Evolutionary conservation across 2,329 filamentous ascomycete species (phyloP), one percentile per base, ranked within the genome.

Genomic region (Beauveria australis): DNA sequence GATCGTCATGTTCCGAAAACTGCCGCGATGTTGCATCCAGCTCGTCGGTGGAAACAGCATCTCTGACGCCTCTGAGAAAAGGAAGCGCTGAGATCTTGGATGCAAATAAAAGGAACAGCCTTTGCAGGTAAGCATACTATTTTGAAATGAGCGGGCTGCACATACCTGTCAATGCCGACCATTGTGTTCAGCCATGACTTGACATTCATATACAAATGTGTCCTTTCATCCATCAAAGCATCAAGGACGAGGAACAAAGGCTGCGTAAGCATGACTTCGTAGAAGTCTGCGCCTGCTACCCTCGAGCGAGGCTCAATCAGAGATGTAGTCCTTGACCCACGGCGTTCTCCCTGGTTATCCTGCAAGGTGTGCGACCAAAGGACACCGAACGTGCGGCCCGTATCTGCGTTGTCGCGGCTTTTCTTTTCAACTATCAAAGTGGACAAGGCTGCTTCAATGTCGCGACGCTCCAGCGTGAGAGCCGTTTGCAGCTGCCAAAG

Each of bases 181-280:
- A 86, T 79, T 60, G 72, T 86, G 66, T 89, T 88, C 3, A 97
- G 78, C 92, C 93, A 97, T 53, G 83, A 86, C 67, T 88, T 88
- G 44, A 91, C 85, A 28, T 89, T 88, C 73, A 91, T 88, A 63
- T 88, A 91, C 16, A 89, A 76, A 66, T 92, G 89, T 2, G 86
- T 88, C 22, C 83, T 81, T 62, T 91, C 86, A 62, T 92, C 87
- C 19, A 83, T 75, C 1, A 97, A 77, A 1, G 87, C 82, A 72
- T 97, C 93, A 28, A 97, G 78, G 64, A 95, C 81, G 12, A 96
- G 75, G 64, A 97, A 88, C 19, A 96, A 74, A 1, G 93, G 93
- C 54, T 91, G 84, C 6, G 88, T 88, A 46, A 97, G 79, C 76
- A 96, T 87, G 6, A 87, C 76, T 66, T 89, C 84, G 68, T 87